Evolutionary conservation across 805 yeast species (phyloP).

Genomic region (Pichia scutulata): DNA sequence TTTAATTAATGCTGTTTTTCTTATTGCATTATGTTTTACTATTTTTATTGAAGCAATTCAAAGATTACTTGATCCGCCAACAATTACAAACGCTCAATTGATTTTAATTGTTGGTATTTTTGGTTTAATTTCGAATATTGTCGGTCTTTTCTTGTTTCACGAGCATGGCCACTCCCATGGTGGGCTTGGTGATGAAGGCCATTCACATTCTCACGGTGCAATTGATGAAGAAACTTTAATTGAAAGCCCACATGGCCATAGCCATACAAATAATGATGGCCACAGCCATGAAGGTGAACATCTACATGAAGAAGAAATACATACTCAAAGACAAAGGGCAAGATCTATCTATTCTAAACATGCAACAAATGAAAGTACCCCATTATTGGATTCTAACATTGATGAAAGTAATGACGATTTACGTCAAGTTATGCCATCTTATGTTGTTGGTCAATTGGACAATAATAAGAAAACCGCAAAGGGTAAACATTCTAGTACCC

Average conservation of each 20-base stretch:
- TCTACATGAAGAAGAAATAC: not conserved
- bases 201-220: conserved; percentile 16
- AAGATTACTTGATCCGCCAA: conserved; percentile 75
- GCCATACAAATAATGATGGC: not conserved
- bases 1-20: conserved; percentile 83
- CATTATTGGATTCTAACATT: conserved; percentile 7
- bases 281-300: not conserved
- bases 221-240: conserved; percentile 9
- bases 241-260: conserved; percentile 3
- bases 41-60: conserved; percentile 90
- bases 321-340: not conserved
- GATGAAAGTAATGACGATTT: conserved; percentile 19
- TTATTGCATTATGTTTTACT: conserved; percentile 86
- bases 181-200: conserved; percentile 17
- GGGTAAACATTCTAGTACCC: conserved; percentile 8
- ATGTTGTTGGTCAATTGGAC: conserved; percentile 20
- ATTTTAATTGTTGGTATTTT: conserved; percentile 75
- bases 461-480: conserved; percentile 10
- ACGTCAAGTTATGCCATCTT: conserved; percentile 23
- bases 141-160: conserved; percentile 83
- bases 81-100: conserved; percentile 72
- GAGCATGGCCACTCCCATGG: conserved; percentile 65
- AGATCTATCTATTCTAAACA: conserved; percentile 1
- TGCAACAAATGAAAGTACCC: conserved; percentile 4
- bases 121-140: conserved; percentile 74